Base-by-base conservation (phyloP, 208 protist species). In the Borovskyia barvae region DNA sequence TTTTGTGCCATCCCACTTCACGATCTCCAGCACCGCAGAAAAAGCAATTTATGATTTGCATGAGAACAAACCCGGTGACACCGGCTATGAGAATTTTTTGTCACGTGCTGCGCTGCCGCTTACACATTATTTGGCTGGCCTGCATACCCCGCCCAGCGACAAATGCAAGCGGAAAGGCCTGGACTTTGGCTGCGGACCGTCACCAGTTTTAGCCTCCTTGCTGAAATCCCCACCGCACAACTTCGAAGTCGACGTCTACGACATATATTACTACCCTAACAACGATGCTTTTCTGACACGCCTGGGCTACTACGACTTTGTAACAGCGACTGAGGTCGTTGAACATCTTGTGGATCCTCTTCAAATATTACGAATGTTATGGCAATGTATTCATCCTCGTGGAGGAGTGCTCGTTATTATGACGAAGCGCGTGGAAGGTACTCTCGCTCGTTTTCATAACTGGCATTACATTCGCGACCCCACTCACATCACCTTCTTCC, bases 391-490 rank as follows among this genome's bases (percentile, higher is more conserved):
- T 17, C 60, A 52, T 3, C 25, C 15, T 11, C 25, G 29, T 15
- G 65, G 66, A 12, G 80, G 80, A 0, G 41, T 72, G 22, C 50
- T 86, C 5, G 65, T 82, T 1, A 59, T 86, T 2, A 82, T 86
- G 80, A 86, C 80, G 5, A 80, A 82, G 17, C 58, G 74, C 5
- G 74, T 75, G 1, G 66, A 64, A 3, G 75, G 68, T 0, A 65
- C 62, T 1, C 43, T 82, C 5, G 80, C 73, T 8, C 54, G 53
- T 22, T 86, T 86, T 39, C 40, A 54, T 20, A 72, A 72, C 25
- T 86, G 80, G 80, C 80, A 86, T 39, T 86, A 86, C 58, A 82
- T 75, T 32, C 65, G 75, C 0, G 80, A 86, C 37, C 72, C 64
- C 0, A 82, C 80, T 1, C 80, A 86, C 54, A 77, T 86, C 14